A percentile compares a stretch with the other conserved stretches of the same genome.
Evolutionary conservation across 1,139 yeast species (phyloP).

Genomic region (Suhomyces guaymorum): DNA sequence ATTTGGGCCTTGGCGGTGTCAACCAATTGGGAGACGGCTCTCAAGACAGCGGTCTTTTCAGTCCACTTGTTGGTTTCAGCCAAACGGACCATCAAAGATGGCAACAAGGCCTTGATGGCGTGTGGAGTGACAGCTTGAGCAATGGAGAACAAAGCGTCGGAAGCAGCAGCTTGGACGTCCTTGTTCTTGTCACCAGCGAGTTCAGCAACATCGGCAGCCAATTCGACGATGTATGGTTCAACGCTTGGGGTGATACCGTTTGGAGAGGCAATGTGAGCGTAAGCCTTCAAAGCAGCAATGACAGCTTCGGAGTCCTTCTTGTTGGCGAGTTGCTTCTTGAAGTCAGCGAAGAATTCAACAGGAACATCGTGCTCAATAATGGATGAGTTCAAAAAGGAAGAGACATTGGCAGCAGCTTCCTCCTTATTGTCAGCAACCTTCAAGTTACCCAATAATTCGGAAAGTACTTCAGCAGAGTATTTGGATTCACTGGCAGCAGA

Average conservation of each 20-base stretch:
- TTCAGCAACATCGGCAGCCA: conserved; percentile 67
- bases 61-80: conserved; percentile 90
- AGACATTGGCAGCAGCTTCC: conserved; percentile 85
- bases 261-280: conserved; percentile 79
- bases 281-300: conserved; percentile 81
- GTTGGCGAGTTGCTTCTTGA: conserved; percentile 73
- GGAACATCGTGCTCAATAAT: conserved; percentile 99
- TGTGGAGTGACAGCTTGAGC: conserved; percentile 86
- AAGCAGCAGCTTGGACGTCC: conserved; percentile 66
- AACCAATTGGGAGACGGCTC: conserved; percentile 82
- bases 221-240: conserved; percentile 88
- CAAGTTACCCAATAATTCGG: conserved; percentile 90
- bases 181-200: conserved; percentile 90
- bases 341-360: conserved; percentile 76
- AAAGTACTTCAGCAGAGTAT: conserved; percentile 78
- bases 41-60: conserved; percentile 91
- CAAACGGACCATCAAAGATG: conserved; percentile 72
- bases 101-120: conserved; percentile 87
- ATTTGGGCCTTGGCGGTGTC: conserved; percentile 94
- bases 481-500: conserved; percentile 66
- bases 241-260: conserved; percentile 84
- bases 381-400: conserved; percentile 93
- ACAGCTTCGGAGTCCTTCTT: conserved; percentile 69
- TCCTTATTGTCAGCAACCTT: conserved; percentile 90
- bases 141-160: conserved; percentile 72